phyloP scores from a whole-genome alignment of 768 basidiomycete genomes.

The Naganishia randhawae region DNA sequence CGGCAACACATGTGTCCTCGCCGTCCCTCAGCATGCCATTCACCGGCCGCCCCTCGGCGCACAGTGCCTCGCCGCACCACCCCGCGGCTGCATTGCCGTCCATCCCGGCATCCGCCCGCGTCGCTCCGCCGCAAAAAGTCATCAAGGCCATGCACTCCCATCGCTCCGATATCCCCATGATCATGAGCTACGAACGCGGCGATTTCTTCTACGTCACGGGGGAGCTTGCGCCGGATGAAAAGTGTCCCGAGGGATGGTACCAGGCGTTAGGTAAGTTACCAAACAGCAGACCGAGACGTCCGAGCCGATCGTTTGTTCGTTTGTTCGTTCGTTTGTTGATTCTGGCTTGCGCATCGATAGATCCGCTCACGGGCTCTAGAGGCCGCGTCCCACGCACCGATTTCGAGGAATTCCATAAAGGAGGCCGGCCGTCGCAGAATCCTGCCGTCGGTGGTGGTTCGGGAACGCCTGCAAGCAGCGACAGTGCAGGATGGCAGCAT shows the following conservation, averaged over 20 bases:
- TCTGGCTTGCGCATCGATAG: conserved; percentile 26
- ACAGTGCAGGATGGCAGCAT: not conserved
- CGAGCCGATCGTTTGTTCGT: too few species aligned
- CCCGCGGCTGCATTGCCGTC: conserved; percentile 55
- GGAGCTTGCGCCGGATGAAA: conserved; percentile 57
- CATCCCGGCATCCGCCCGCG: conserved; percentile 69
- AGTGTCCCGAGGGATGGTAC: conserved; percentile 62
- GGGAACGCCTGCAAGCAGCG: not conserved
- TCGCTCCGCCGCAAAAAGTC: conserved; percentile 87
- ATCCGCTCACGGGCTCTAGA: conserved; percentile 83
- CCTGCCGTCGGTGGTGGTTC: not conserved
- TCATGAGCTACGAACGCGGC: conserved; percentile 84
- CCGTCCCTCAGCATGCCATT: conserved; percentile 59
- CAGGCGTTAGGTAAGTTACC: conserved; percentile 77
- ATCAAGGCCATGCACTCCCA: conserved; percentile 75
- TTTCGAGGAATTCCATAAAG: conserved; percentile 89
- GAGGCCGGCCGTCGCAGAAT: conserved; percentile 24
- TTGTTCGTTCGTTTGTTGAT: not conserved
- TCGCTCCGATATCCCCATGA: conserved; percentile 68
- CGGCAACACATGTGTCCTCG: conserved; percentile 24
- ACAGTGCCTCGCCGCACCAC: conserved; percentile 62
- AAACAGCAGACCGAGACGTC: too few species aligned
- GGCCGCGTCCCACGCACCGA: conserved; percentile 80
- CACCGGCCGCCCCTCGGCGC: conserved; percentile 39
- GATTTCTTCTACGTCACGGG: conserved; percentile 96